Evolutionary conservation across 2,329 filamentous ascomycete species (phyloP).

Genomic region (Pseudogymnoascus sp.): DNA sequence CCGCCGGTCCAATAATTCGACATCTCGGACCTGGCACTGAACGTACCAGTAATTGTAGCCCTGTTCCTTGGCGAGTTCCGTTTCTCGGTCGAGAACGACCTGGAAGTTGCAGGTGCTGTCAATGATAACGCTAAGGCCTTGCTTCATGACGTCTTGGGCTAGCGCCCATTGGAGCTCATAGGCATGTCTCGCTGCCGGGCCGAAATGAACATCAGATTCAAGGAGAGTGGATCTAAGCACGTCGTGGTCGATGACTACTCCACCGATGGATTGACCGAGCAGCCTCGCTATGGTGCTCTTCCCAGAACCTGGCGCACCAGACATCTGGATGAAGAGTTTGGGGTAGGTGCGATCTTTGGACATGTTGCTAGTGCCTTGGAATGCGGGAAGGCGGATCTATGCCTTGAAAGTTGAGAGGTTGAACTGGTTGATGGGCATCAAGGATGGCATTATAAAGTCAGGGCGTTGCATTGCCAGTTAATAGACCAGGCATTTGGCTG

Average conservation of each 20-base stretch:
- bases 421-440: neutral
- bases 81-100: conserved; percentile 26
- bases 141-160: conserved; percentile 28
- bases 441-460: neutral
- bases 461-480: neutral
- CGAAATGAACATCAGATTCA: conserved; percentile 23
- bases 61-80: conserved; percentile 22
- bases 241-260: conserved; percentile 31
- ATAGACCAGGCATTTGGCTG: neutral
- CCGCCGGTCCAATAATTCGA: conserved; percentile 26
- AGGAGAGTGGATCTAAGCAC: conserved; percentile 29
- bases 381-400: neutral
- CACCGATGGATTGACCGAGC: conserved; percentile 23
- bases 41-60: conserved; percentile 26
- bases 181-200: conserved; percentile 25
- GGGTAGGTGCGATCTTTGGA: neutral
- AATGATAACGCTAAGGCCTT: conserved; percentile 30
- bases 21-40: conserved; percentile 26
- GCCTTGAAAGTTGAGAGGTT: neutral
- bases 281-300: conserved; percentile 31
- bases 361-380: neutral
- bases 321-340: conserved; percentile 29
- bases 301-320: conserved; percentile 32
- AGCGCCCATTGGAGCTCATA: conserved; percentile 31
- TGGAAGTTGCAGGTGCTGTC: conserved; percentile 32